Conservation (phyloP, 352 stramenopile genomes). For the Globisporangium okanoganense region DNA sequence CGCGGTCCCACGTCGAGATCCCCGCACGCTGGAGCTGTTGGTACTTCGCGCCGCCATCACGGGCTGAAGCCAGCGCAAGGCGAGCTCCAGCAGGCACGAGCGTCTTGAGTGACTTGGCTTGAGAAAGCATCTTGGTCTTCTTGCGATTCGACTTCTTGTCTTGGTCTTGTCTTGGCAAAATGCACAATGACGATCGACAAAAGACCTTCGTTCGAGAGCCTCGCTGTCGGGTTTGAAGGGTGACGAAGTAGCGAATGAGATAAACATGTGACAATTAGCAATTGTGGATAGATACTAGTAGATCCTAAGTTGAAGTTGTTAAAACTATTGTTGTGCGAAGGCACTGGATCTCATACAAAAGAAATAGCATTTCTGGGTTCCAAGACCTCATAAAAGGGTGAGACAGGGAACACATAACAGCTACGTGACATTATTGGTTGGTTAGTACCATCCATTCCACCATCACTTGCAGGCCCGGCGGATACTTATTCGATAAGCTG, state of each 20-base stretch:
- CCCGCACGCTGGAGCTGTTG: slow-evolving; percentile 17
- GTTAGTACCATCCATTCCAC: slow-evolving; percentile 3
- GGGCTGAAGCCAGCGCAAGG: background rate
- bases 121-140: background rate
- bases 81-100: background rate
- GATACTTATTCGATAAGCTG: slow-evolving; percentile 40
- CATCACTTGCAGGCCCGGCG: background rate
- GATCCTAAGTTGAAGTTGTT: no score
- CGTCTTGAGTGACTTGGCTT: background rate
- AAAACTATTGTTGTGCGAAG: no score
- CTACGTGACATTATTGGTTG: slow-evolving; percentile 13
- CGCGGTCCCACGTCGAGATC: slow-evolving; percentile 77
- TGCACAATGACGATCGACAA: background rate
- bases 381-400: background rate
- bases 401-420: slow-evolving; percentile 3
- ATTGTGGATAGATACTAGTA: no score
- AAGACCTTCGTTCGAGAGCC: background rate
- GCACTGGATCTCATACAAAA: background rate
- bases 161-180: no score
- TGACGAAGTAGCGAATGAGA: no score
- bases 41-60: background rate
- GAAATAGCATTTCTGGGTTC: background rate
- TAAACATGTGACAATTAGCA: no score
- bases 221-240: no score
- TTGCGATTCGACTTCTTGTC: background rate